Evolutionary conservation across 179 eudicot genomes (phyloP).

Genomic region (Silene vulgaris): DNA sequence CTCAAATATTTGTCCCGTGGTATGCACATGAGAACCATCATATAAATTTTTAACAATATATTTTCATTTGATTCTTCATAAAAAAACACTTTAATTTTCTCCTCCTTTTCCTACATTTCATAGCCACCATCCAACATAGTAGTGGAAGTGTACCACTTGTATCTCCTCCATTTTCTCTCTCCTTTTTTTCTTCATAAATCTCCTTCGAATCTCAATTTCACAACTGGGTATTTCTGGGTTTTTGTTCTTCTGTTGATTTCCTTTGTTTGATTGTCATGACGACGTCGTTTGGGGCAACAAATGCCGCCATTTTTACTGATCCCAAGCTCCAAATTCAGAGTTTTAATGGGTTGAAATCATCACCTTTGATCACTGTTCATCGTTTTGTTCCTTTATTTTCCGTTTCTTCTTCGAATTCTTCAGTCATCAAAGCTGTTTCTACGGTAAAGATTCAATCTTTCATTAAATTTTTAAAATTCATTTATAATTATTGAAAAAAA

Average conservation of each 20-base stretch:
- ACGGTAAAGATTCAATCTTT: slow-evolving; percentile 29
- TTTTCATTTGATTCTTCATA: neutral
- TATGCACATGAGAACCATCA: slow-evolving; percentile 25
- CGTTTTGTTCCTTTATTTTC: slow-evolving; percentile 29
- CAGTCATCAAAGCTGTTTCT: slow-evolving; percentile 46
- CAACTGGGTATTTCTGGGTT: slow-evolving; percentile 20
- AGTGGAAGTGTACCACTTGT: neutral
- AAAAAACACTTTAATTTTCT: slow-evolving; percentile 3
- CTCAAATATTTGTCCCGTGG: slow-evolving; percentile 27
- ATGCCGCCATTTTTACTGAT: slow-evolving; percentile 37
- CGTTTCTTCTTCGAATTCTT: slow-evolving; percentile 30
- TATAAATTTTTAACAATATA: neutral
- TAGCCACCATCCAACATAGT: slow-evolving; percentile 25
- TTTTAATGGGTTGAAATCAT: slow-evolving; percentile 44
- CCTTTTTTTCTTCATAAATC: slow-evolving; percentile 12
- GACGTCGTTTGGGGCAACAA: slow-evolving; percentile 57
- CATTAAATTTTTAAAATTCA: no score
- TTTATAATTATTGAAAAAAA: neutral
- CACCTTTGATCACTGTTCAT: slow-evolving; percentile 27
- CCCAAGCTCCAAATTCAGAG: slow-evolving; percentile 39
- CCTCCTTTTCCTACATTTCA: slow-evolving; percentile 8
- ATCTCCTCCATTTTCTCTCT: slow-evolving; percentile 14
- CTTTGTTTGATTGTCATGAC: slow-evolving; percentile 33
- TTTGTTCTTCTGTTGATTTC: neutral
- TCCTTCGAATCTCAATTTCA: neutral